phyloP scores from a whole-genome alignment of 2,329 filamentous ascomycete genomes.

The Aspergillus piperis region DNA sequence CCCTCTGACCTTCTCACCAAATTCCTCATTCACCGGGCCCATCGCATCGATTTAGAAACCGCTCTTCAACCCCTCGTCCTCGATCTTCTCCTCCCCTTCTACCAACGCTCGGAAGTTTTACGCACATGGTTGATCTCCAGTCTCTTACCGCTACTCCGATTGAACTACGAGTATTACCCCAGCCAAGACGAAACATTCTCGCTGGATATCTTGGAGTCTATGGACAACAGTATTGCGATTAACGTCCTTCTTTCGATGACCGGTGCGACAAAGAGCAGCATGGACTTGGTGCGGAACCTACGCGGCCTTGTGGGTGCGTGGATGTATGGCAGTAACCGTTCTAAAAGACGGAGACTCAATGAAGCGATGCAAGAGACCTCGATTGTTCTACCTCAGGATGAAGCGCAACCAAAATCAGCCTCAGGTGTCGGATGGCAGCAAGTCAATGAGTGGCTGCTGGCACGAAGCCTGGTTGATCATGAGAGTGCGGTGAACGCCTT shows the following conservation, averaged over 20 bases:
- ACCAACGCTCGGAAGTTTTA: constrained; percentile 54
- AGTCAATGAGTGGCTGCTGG: constrained; percentile 61
- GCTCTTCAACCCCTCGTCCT: constrained; percentile 59
- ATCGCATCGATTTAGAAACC: constrained; percentile 61
- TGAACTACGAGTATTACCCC: constrained; percentile 65
- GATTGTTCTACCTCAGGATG: constrained; percentile 28
- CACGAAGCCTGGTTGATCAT: constrained; percentile 54
- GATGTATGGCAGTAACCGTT: constrained; percentile 59
- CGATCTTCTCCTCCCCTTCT: constrained; percentile 59
- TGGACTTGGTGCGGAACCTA: constrained; percentile 55
- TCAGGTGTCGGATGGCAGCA: constrained; percentile 55
- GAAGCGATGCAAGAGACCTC: constrained; percentile 29
- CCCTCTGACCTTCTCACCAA: constrained; percentile 53
- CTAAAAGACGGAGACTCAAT: constrained; percentile 56
- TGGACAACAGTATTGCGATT: constrained; percentile 55
- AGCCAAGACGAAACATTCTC: constrained; percentile 47
- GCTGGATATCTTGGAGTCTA: constrained; percentile 54
- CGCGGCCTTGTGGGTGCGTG: constrained; percentile 63
- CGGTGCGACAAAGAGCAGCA: constrained; percentile 34
- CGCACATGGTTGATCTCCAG: constrained; percentile 62
- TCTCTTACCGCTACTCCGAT: constrained; percentile 59
- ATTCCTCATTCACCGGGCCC: constrained; percentile 62
- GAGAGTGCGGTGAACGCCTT: constrained; percentile 53
- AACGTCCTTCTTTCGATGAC: constrained; percentile 55
- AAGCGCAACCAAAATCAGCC: constrained; percentile 20